Conservation (phyloP, 2,329 filamentous ascomycete species). For the Bipolaris cookei region DNA sequence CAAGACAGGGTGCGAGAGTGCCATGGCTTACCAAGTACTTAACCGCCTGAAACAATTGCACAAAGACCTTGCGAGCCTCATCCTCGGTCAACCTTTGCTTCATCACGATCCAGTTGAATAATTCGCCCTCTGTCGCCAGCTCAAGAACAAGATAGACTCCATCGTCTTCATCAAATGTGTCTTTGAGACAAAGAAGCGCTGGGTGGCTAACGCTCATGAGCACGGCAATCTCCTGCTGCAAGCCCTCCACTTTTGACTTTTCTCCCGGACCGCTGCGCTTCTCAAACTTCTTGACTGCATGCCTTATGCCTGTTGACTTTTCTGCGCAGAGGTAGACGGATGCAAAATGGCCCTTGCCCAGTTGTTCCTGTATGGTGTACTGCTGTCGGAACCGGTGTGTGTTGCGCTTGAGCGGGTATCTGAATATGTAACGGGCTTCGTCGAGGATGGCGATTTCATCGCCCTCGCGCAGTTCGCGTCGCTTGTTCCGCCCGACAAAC, state of each 20-base stretch:
- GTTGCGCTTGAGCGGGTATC: constrained; percentile 68
- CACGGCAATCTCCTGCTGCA: constrained; percentile 95
- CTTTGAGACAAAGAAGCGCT: constrained; percentile 89
- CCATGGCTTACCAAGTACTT: constrained; percentile 81
- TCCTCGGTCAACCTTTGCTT: constrained; percentile 86
- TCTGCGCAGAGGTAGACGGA: constrained; percentile 92
- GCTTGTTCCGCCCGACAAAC: constrained; percentile 88
- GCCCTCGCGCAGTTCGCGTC: constrained; percentile 83
- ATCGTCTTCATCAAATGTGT: constrained; percentile 90
- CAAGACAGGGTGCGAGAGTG: neutral
- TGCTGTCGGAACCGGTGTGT: constrained; percentile 84
- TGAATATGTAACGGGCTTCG: constrained; percentile 86
- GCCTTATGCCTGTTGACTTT: constrained; percentile 79
- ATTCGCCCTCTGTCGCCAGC: constrained; percentile 86
- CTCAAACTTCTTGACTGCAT: constrained; percentile 93
- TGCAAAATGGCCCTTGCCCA: constrained; percentile 95
- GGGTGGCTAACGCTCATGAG: constrained; percentile 97
- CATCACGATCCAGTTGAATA: constrained; percentile 94
- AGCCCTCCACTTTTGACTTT: constrained; percentile 78
- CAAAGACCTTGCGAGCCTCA: constrained; percentile 85
- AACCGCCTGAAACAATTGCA: constrained; percentile 88
- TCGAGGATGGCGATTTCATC: constrained; percentile 90
- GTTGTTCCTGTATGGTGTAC: constrained; percentile 81
- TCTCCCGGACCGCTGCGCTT: constrained; percentile 84
- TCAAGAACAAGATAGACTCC: constrained; percentile 92